Evolutionary conservation across 257 asterid genomes (phyloP), one percentile per base, ranked within the genome.

Genomic region (Pogostemon cablin): DNA sequence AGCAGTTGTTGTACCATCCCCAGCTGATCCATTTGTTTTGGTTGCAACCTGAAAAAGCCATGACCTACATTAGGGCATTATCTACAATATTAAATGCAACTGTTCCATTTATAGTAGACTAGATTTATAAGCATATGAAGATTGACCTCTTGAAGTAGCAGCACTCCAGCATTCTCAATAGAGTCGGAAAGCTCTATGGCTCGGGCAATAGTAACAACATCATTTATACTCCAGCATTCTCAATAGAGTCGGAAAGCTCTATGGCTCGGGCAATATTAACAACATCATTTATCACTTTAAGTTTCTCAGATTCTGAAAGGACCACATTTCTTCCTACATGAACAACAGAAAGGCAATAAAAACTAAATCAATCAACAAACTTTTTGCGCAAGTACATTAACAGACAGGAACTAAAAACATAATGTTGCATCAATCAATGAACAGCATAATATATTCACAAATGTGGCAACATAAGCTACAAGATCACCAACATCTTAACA

Each of bases 1-100:
- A 8, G 99, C 96, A 72, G 98, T 91, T 65, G 99, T 95, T 11
- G 97, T 91, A 43, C 99, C 98, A 56, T 95, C 98, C 66, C 99
- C 96, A 48, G 95, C 97, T 38, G 87, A 84, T 41, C 84, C 87
- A 73, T 91, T 95, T 71, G 96, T 88, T 83, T 85, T 91, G 70
- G 78, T 81, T 62, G 95, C 98, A 78, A 89, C 98, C 99, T 91
- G 77, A 62, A 79, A 62, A 41, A 70, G 8, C 58, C 72, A 74
- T 12, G 50, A 35, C 59, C 65, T 35, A 72, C 54, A 60, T 74
- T 73, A 79, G 43, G 62, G 3, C 9, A 12, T 48, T 46, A 49
- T 65, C 66, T n/a, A 75, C 53, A 69, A 53, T 56, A 41, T 17
- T 25, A 35, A 46, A 61, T 38, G 68, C 72, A 62, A 7, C 56